Conservation (phyloP, 2,329 filamentous ascomycete genomes). For the Fonsecaea pedrosoi region DNA sequence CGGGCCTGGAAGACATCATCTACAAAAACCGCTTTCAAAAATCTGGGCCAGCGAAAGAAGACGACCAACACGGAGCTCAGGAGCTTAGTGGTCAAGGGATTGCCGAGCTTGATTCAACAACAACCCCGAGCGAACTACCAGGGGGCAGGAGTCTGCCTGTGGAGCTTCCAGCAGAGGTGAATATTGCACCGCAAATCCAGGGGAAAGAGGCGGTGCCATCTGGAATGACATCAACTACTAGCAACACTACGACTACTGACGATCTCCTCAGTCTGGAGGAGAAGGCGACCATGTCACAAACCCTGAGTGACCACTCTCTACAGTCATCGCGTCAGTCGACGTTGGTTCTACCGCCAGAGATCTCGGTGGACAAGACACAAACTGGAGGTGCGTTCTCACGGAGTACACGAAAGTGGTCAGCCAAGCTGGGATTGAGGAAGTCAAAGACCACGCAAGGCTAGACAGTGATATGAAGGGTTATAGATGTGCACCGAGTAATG, state of each 20-base stretch:
- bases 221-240: conserved; percentile 9
- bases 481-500: background rate
- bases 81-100: conserved; percentile 25
- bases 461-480: conserved; percentile 1
- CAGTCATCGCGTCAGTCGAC: conserved; percentile 1
- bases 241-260: conserved; percentile 18
- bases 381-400: conserved; percentile 33
- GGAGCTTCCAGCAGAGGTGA: conserved; percentile 31
- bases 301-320: conserved; percentile 11
- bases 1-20: conserved; percentile 37
- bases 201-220: conserved; percentile 5
- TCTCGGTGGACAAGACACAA: conserved; percentile 24
- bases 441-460: conserved; percentile 24
- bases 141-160: conserved; percentile 13
- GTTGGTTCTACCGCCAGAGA: conserved; percentile 7
- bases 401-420: conserved; percentile 29
- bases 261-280: conserved; percentile 25
- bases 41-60: conserved; percentile 21
- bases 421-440: conserved; percentile 29
- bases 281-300: conserved; percentile 19
- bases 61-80: conserved; percentile 6
- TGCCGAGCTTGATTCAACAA: conserved; percentile 27
- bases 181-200: background rate
- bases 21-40: conserved; percentile 39
- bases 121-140: conserved; percentile 25